Conservation (phyloP, 495 filamentous ascomycete genomes). For the Penicillium bialowiezense region DNA sequence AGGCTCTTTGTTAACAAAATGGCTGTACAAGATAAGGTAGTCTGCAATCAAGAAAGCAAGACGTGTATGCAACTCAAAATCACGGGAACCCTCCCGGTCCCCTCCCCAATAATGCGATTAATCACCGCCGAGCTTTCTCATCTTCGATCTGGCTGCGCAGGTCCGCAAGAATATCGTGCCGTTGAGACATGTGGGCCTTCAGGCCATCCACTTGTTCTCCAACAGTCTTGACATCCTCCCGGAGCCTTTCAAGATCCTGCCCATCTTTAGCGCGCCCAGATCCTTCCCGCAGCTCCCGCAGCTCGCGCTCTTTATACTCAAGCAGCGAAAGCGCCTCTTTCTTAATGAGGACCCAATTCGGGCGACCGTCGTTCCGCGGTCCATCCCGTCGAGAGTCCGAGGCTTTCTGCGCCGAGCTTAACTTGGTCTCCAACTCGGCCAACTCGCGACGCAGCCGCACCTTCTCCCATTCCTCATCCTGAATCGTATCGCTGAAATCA, state of each 20-base stretch:
- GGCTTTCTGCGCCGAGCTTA: slow-evolving; percentile 69
- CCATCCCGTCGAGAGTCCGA: slow-evolving; percentile 58
- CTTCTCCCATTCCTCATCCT: slow-evolving; percentile 92
- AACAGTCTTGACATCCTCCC: slow-evolving; percentile 47
- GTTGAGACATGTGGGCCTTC: slow-evolving; percentile 45
- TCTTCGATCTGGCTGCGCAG: slow-evolving; percentile 47
- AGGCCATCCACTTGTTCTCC: slow-evolving; percentile 54
- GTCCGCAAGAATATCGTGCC: slow-evolving; percentile 42
- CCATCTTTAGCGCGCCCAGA: slow-evolving; percentile 44
- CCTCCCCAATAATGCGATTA: neutral
- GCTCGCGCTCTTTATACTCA: slow-evolving; percentile 49
- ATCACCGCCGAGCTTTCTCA: slow-evolving; percentile 40
- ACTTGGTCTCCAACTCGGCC: slow-evolving; percentile 78
- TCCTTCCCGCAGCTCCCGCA: slow-evolving; percentile 46
- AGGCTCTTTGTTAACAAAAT: slow-evolving; percentile 33
- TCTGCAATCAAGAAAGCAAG: slow-evolving; percentile 10
- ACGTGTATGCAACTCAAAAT: slow-evolving; percentile 16
- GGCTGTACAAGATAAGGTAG: slow-evolving; percentile 36
- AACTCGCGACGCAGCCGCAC: slow-evolving; percentile 91
- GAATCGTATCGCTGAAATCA: slow-evolving; percentile 75
- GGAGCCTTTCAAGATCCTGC: slow-evolving; percentile 37
- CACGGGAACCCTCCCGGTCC: neutral
- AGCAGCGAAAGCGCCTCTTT: slow-evolving; percentile 88
- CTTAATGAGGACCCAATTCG: slow-evolving; percentile 76
- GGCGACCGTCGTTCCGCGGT: slow-evolving; percentile 48